Base-by-base conservation (phyloP, 352 stramenopile genomes). In the Phytophthora agathidicida region DNA sequence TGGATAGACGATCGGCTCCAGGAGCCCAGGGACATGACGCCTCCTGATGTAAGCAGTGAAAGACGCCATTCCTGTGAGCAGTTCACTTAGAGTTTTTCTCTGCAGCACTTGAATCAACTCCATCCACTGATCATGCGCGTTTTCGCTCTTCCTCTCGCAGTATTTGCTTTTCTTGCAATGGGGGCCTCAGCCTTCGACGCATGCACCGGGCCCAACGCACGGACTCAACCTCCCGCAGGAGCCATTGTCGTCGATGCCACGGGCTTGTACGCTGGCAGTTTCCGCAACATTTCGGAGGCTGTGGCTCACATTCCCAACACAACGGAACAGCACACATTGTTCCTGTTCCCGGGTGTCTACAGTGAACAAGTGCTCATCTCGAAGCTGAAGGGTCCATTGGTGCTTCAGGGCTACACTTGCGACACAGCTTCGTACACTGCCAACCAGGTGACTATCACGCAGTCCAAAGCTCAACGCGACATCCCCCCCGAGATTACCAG, bases 381-480 rank as follows among this genome's bases (percentile, higher is more conserved):
- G 16, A 36, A 44, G 11, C 6, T 63, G 4, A 26, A 35, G 0
- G 42, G 52, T 1, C 14, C 31, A 10, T 17, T 61, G 13, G 42
- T 54, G 33, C 32, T 63, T 5, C 54, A 63, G 35, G 54, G 54
- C 9, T 49, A 47, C 36, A 63, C 54, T n/a, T 63, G 54, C 27
- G 27, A 56, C 22, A 19, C 43, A 16, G 56, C 27, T 27, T 63
- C 54, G n/a, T 63, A 63, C 17, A 28, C 20, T 36, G 7, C 13
- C 14, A 63, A 63, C 16, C 7, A 56, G 11, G 54, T 56, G 13
- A 63, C 54, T 19, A 63, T 63, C 20, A 55, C 44, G 1, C 24
- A 61, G 3, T 1, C 31, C n/a, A 53, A 41, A 35, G 31, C 52
- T 22, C 52, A 61, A 14, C 24, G 30, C 23, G 31, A 53, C 27